These are phyloP conservation scores for Amanita thiersii DNA, from an alignment of 768 basidiomycete genomes.

Conservation along the genomic window DNA sequence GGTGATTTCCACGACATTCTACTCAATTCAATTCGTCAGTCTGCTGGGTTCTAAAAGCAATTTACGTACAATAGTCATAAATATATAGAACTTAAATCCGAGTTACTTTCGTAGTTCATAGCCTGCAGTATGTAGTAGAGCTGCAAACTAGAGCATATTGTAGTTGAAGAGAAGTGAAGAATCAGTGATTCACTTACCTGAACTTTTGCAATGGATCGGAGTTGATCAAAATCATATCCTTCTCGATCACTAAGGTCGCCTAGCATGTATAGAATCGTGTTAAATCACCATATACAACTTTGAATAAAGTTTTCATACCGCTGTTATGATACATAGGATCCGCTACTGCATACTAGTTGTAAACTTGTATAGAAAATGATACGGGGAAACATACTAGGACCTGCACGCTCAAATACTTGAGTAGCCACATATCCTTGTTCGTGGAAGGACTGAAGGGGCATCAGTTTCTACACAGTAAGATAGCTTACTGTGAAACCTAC, in stretches of 20 bases:
- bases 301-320: constrained; percentile 28
- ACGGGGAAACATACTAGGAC: constrained; percentile 48
- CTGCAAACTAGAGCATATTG: constrained; percentile 46
- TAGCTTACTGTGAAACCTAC: constrained; percentile 19
- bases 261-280: constrained; percentile 12
- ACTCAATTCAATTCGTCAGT: constrained; percentile 31
- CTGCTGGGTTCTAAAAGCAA: constrained; percentile 16
- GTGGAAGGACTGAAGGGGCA: constrained; percentile 55
- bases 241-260: constrained; percentile 75
- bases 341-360: constrained; percentile 43
- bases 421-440: constrained; percentile 80
- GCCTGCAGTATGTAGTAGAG: constrained; percentile 62
- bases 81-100: neutral
- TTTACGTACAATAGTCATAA: neutral
- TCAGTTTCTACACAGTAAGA: neutral
- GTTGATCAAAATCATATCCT: constrained; percentile 79
- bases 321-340: constrained; percentile 90
- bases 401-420: constrained; percentile 83
- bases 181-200: constrained; percentile 40
- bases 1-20: constrained; percentile 49
- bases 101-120: constrained; percentile 28
- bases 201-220: constrained; percentile 80
- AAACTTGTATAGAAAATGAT: too few species aligned
- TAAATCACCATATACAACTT: constrained; percentile 1
- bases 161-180: neutral